These are phyloP conservation scores for Fusarium liriodendri DNA, from an alignment of 2,329 filamentous ascomycete genomes.

Conservation along the genomic window DNA sequence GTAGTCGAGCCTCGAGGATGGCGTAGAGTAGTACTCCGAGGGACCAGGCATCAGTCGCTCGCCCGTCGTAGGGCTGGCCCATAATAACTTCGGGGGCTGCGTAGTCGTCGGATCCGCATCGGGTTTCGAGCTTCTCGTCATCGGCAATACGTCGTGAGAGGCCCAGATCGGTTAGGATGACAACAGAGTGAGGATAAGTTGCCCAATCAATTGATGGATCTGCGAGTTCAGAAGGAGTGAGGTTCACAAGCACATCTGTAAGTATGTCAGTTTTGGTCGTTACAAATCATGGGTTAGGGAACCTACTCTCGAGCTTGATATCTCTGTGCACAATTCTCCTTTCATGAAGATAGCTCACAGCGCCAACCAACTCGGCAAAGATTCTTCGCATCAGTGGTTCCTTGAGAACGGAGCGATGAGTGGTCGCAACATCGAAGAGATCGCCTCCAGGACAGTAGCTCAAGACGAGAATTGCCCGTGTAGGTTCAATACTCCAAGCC, in stretches of 20 bases:
- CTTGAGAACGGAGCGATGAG: conserved; percentile 74
- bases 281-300: not conserved
- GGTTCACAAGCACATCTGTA: conserved; percentile 89
- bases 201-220: conserved; percentile 74
- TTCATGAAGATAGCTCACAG: conserved; percentile 86
- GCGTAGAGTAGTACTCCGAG: conserved; percentile 94
- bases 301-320: conserved; percentile 94
- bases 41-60: conserved; percentile 93
- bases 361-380: conserved; percentile 88
- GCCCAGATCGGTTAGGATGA: conserved; percentile 91
- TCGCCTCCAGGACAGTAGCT: conserved; percentile 95
- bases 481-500: conserved; percentile 88
- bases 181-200: conserved; percentile 82
- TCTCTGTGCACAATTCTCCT: conserved; percentile 93
- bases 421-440: conserved; percentile 89
- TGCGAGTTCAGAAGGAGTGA: conserved; percentile 76
- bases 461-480: conserved; percentile 85
- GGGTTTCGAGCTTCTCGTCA: conserved; percentile 89
- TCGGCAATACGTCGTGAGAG: conserved; percentile 87
- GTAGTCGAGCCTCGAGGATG: conserved; percentile 89
- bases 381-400: conserved; percentile 82
- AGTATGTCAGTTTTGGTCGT: conserved; percentile 7
- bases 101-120: conserved; percentile 97
- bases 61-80: conserved; percentile 93
- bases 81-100: conserved; percentile 96